These are phyloP conservation scores for Phytophthora citrophthora DNA, from an alignment of 352 stramenopile genomes.

Conservation along the genomic window DNA sequence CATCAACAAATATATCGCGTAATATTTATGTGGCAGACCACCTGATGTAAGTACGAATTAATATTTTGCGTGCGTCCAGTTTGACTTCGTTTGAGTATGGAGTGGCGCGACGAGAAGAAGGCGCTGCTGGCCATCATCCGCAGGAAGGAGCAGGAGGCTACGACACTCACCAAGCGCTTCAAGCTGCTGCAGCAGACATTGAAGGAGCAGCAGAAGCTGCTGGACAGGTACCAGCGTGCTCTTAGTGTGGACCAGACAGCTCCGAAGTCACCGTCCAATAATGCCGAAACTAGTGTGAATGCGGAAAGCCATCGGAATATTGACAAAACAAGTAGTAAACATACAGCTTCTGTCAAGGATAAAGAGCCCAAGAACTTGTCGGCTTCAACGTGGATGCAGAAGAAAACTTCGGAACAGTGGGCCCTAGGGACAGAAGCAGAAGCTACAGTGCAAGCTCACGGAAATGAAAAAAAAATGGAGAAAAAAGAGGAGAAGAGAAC, in stretches of 20 bases:
- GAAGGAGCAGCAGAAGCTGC: conserved; percentile 69
- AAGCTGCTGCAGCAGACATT: conserved; percentile 69
- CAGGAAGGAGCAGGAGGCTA: conserved; percentile 46
- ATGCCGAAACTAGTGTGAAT: conserved; percentile 14
- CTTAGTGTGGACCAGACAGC: conserved; percentile 21
- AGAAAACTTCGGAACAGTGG: conserved; percentile 8
- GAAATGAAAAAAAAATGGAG: conserved; percentile 3
- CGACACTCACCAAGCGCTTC: conserved; percentile 55
- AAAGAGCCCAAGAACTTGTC: background rate
- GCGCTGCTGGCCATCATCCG: conserved; percentile 55
- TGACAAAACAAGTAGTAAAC: conserved; percentile 6
- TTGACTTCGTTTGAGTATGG: conserved; percentile 30
- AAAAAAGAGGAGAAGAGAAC: conserved; percentile 11
- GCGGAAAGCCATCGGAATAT: background rate
- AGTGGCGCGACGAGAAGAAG: conserved; percentile 55
- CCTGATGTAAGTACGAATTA: conserved; percentile 10
- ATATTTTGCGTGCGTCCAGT: conserved; percentile 16
- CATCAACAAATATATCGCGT: background rate
- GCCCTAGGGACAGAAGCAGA: conserved; percentile 4
- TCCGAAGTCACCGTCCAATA: background rate
- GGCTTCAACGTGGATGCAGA: conserved; percentile 20
- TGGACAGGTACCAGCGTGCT: conserved; percentile 71
- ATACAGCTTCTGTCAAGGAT: conserved; percentile 3
- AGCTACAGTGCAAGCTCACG: background rate
- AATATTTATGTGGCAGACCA: background rate